Conservation (phyloP, 345 rosid species). For the Rhodamnia rubescens region DNA sequence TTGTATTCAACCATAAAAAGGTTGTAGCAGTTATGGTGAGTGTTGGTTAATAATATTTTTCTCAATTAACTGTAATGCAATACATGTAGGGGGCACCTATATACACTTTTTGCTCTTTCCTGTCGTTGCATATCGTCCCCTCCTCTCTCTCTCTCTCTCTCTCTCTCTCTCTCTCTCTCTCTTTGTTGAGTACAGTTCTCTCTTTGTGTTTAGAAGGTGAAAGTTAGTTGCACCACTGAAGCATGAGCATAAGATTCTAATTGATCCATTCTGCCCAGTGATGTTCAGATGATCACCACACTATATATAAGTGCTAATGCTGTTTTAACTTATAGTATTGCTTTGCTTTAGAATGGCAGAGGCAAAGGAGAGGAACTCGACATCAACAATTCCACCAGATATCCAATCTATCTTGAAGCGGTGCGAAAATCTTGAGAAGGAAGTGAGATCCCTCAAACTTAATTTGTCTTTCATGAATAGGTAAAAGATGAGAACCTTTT, state of each 20-base stretch:
- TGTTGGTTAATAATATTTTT: too few relatives aligned
- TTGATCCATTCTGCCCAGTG: neutral
- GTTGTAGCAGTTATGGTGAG: neutral
- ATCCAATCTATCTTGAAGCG: constrained; percentile 47
- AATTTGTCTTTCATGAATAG: constrained; percentile 74
- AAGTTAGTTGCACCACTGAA: neutral
- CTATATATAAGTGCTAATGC: neutral
- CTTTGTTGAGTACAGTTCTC: neutral
- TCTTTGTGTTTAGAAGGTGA: neutral
- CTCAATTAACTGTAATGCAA: too few relatives aligned
- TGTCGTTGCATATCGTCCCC: neutral
- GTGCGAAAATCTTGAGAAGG: constrained; percentile 66
- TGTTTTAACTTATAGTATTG: neutral
- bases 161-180: neutral
- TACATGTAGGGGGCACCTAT: too few relatives aligned
- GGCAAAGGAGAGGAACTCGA: constrained; percentile 54
- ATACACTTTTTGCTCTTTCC: neutral
- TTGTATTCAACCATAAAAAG: neutral
- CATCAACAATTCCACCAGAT: constrained; percentile 44
- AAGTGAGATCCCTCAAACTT: constrained; percentile 68
- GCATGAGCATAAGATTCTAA: neutral
- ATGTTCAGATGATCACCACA: neutral
- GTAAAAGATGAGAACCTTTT: constrained; percentile 8
- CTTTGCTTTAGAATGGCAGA: constrained; percentile 53
- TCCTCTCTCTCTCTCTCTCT: neutral